A percentile compares a stretch with the other conserved stretches of the same genome.
These are phyloP conservation scores for Moniliophthora roreri DNA, from an alignment of 1,284 basidiomycete genomes.

Conservation along the genomic window DNA sequence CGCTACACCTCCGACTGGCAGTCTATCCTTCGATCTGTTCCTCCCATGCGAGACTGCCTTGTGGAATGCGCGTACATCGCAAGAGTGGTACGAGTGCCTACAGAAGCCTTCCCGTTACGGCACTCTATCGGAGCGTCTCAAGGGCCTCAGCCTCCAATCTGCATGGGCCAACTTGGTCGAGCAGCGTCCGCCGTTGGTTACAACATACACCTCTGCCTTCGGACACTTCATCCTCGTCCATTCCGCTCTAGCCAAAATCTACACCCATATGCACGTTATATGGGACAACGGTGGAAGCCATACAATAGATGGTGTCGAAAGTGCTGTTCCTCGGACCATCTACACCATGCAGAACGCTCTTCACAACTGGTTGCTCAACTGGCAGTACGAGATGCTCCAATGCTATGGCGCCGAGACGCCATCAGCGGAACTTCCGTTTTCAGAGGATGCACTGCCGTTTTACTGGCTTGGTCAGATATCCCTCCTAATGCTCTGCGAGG, in stretches of 20 bases:
- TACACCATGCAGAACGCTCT: constrained; percentile 1
- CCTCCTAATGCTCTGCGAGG: not conserved
- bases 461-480: constrained; percentile 2
- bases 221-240: constrained; percentile 1
- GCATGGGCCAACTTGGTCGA: constrained; percentile 2
- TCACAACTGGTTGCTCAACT: constrained; percentile 2
- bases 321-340: not conserved
- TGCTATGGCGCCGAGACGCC: not conserved
- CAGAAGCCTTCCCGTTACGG: constrained; percentile 1
- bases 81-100: constrained; percentile 1
- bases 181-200: not conserved
- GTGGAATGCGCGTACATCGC: not conserved
- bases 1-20: not conserved
- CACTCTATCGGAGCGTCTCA: not conserved
- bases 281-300: not conserved
- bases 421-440: not conserved
- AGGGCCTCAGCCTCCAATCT: not conserved
- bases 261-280: not conserved
- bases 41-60: constrained; percentile 3
- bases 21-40: not conserved
- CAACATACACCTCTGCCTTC: constrained; percentile 1
- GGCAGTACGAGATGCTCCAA: constrained; percentile 1
- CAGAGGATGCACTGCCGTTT: constrained; percentile 2
- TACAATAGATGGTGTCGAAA: not conserved
- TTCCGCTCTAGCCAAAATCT: not conserved